Evolutionary conservation across 164 flowering plant species (phyloP).

Genomic region (Santalum album): DNA sequence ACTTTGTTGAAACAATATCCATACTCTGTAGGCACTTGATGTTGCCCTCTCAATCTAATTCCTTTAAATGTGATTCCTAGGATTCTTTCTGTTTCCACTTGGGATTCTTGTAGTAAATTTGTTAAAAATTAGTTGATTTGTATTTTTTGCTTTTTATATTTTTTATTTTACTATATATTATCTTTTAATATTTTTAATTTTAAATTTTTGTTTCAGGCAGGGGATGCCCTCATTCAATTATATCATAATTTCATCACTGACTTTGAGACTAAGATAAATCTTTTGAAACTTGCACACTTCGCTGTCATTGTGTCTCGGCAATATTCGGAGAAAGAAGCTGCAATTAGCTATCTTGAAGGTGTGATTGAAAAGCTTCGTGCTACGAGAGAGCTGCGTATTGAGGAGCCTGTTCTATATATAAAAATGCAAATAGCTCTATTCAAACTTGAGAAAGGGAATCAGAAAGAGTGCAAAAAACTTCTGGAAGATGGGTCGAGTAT

Average conservation of each 20-base stretch:
- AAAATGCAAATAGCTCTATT: constrained; percentile 83
- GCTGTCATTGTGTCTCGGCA: constrained; percentile 87
- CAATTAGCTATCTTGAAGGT: constrained; percentile 73
- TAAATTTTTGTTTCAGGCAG: constrained; percentile 46
- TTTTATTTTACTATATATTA: not conserved
- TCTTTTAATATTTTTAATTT: not conserved
- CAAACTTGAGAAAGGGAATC: constrained; percentile 71
- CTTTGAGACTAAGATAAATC: constrained; percentile 95
- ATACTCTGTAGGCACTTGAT: too few species aligned
- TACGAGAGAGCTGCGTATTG: constrained; percentile 65
- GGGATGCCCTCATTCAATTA: constrained; percentile 81
- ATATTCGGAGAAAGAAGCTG: constrained; percentile 80
- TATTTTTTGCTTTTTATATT: not conserved
- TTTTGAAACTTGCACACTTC: constrained; percentile 94
- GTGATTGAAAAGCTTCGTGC: constrained; percentile 74
- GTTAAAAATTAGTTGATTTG: too few species aligned
- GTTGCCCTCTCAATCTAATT: too few species aligned
- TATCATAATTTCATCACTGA: constrained; percentile 92
- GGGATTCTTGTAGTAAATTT: too few species aligned
- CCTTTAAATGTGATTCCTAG: too few species aligned
- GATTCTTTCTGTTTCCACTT: too few species aligned
- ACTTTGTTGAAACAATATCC: too few species aligned
- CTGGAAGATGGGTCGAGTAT: constrained; percentile 84
- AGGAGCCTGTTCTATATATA: constrained; percentile 79
- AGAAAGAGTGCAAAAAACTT: constrained; percentile 83